Percentiles rank a stretch among this genome's conserved stretches.
These are phyloP conservation scores for Aspergillus pseudoglaucus DNA, from an alignment of 2,329 filamentous ascomycete genomes.

Conservation along the genomic window DNA sequence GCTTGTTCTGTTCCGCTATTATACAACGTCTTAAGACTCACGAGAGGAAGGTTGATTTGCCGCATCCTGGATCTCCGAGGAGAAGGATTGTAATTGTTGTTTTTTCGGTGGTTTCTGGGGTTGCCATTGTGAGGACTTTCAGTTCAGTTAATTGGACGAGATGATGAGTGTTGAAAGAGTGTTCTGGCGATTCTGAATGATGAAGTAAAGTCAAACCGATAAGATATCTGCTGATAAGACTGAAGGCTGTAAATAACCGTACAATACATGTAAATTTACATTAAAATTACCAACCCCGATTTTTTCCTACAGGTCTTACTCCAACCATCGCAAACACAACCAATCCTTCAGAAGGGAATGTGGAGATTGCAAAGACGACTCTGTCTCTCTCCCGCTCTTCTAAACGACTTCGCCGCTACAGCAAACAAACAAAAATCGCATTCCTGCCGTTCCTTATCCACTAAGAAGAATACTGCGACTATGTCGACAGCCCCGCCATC, in stretches of 20 bases:
- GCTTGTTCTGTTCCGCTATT: not conserved
- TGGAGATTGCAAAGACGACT: conserved; percentile 19
- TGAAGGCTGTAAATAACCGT: conserved; percentile 1
- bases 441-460: no score
- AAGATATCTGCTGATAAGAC: not conserved
- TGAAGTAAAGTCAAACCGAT: no score
- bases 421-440: no score
- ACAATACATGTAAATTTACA: conserved; percentile 6
- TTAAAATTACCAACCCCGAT: not conserved
- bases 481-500: conserved; percentile 8
- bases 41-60: conserved; percentile 59
- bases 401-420: no score
- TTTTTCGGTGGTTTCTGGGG: conserved; percentile 1
- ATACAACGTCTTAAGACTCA: conserved; percentile 32
- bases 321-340: conserved; percentile 1
- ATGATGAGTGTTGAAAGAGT: not conserved
- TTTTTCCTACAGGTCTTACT: not conserved
- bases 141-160: not conserved
- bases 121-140: conserved; percentile 4
- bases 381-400: not conserved
- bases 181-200: no score
- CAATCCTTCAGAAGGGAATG: conserved; percentile 19
- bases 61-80: conserved; percentile 53
- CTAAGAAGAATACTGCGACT: conserved; percentile 1
- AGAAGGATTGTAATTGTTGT: conserved; percentile 43